These are phyloP conservation scores for Clarireedia hainanense DNA, from an alignment of 2,329 filamentous ascomycete genomes.

Conservation along the genomic window DNA sequence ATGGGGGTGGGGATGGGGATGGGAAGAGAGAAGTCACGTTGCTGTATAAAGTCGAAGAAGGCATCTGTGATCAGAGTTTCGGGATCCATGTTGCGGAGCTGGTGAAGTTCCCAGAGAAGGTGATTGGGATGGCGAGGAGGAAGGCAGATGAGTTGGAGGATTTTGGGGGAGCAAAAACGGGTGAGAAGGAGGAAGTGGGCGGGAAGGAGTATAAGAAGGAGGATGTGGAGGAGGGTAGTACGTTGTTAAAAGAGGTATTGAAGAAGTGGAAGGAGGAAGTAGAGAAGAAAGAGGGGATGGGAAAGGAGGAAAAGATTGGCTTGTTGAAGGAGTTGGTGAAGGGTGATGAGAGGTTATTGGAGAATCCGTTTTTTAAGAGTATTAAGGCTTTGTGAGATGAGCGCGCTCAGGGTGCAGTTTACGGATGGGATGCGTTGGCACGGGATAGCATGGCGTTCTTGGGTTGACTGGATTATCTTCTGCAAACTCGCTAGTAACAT, in stretches of 20 bases:
- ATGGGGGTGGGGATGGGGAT: constrained; percentile 31
- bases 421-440: not conserved
- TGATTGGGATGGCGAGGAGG: constrained; percentile 97
- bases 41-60: constrained; percentile 92
- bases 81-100: constrained; percentile 97
- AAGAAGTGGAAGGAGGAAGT: constrained; percentile 74
- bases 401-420: not conserved
- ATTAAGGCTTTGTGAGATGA: constrained; percentile 33
- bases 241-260: constrained; percentile 74
- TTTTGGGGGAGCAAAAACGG: constrained; percentile 65
- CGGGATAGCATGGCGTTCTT: no score
- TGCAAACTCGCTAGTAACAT: no score
- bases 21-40: constrained; percentile 75
- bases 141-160: constrained; percentile 98
- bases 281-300: constrained; percentile 46
- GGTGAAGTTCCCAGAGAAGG: constrained; percentile 92
- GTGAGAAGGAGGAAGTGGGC: constrained; percentile 14
- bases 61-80: constrained; percentile 94
- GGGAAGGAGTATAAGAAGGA: constrained; percentile 61
- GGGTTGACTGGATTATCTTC: no score
- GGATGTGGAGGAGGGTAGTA: constrained; percentile 84
- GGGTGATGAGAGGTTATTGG: constrained; percentile 56
- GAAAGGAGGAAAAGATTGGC: constrained; percentile 67
- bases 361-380: constrained; percentile 62
- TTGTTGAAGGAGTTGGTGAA: constrained; percentile 74